Evolutionary conservation across 345 rosid genomes (phyloP).

Genomic region (Acer negundo): DNA sequence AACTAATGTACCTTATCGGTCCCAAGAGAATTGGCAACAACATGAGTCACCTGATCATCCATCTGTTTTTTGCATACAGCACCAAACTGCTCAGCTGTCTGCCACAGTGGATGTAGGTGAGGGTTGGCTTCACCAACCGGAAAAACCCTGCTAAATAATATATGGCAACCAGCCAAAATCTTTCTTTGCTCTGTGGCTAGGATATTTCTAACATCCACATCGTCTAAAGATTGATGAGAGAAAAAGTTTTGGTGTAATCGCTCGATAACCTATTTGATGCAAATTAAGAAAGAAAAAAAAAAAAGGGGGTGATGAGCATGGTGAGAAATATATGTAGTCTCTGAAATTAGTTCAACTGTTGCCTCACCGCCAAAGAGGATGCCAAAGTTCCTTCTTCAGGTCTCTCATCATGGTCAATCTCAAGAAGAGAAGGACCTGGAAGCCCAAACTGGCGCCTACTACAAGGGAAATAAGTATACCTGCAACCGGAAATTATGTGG

Average conservation of each 20-base stretch:
- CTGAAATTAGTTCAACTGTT: constrained; percentile 11
- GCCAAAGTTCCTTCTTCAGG: constrained; percentile 98
- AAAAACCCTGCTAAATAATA: constrained; percentile 88
- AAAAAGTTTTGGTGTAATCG: constrained; percentile 77
- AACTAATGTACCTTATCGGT: constrained; percentile 80
- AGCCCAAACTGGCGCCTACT: constrained; percentile 99
- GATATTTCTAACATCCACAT: constrained; percentile 87
- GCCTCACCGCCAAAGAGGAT: constrained; percentile 85
- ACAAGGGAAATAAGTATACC: constrained; percentile 94
- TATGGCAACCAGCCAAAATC: constrained; percentile 82
- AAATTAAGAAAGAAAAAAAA: neutral
- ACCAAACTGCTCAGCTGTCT: constrained; percentile 97
- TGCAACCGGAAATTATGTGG: constrained; percentile 35
- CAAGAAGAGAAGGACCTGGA: constrained; percentile 95
- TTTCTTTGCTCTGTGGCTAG: constrained; percentile 82
- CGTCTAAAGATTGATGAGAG: constrained; percentile 66
- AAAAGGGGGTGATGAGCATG: neutral
- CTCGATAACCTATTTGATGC: constrained; percentile 75
- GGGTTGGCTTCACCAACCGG: constrained; percentile 97
- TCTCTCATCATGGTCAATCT: constrained; percentile 94
- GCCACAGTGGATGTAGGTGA: constrained; percentile 94
- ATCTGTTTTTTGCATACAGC: constrained; percentile 87
- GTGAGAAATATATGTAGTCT: neutral
- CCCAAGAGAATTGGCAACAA: constrained; percentile 91
- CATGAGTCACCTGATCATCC: constrained; percentile 95